Evolutionary conservation across 2,329 filamentous ascomycete genomes (phyloP).

Genomic region (Sphaceloma murrayae): DNA sequence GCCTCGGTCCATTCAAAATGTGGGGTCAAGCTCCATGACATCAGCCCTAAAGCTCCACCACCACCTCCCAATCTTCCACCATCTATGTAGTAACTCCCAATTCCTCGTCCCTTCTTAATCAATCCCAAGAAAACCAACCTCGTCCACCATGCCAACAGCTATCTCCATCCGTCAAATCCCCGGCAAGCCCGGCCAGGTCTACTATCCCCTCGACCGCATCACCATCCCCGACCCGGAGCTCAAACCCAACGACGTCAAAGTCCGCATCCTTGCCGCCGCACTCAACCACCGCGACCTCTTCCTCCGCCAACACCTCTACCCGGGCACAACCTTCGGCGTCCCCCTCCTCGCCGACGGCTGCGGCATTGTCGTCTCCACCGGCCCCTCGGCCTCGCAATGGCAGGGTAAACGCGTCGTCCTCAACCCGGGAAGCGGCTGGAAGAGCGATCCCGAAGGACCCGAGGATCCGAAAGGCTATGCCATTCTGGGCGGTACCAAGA

Average conservation of each 20-base stretch:
- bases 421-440: constrained; percentile 71
- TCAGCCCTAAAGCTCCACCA: constrained; percentile 3
- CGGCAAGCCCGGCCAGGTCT: constrained; percentile 80
- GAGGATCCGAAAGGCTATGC: constrained; percentile 52
- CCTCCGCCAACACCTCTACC: constrained; percentile 86
- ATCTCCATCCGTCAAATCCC: constrained; percentile 60
- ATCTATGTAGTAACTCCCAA: not conserved
- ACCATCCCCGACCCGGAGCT: constrained; percentile 54
- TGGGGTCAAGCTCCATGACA: constrained; percentile 13
- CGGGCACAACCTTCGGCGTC: constrained; percentile 65
- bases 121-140: not conserved
- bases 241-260: constrained; percentile 56
- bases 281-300: constrained; percentile 96
- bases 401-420: constrained; percentile 63
- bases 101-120: not conserved
- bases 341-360: constrained; percentile 77
- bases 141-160: constrained; percentile 39
- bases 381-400: constrained; percentile 48
- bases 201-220: constrained; percentile 55
- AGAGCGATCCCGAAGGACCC: constrained; percentile 58
- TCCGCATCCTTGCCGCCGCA: constrained; percentile 68
- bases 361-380: constrained; percentile 60
- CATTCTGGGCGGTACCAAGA: constrained; percentile 60
- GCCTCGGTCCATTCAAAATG: constrained; percentile 13
- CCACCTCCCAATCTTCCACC: no score